Conservation (phyloP, 1,284 basidiomycete species). For the Cronartium quercuum region DNA sequence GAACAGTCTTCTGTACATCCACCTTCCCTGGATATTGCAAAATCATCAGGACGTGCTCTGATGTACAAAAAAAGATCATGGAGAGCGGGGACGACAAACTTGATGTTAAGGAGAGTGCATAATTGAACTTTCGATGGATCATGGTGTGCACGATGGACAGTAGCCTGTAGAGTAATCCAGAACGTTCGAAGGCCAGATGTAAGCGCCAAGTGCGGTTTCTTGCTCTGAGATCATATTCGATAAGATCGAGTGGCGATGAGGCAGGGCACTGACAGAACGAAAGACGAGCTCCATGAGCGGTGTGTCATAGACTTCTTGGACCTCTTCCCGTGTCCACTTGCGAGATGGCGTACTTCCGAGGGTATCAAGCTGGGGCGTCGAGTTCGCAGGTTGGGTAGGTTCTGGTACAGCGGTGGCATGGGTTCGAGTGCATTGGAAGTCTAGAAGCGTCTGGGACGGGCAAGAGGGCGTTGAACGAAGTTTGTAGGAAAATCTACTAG, state of each 20-base stretch:
- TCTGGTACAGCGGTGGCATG: constrained; percentile 17
- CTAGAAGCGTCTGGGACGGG: neutral
- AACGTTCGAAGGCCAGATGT: neutral
- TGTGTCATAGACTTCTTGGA: constrained; percentile 67
- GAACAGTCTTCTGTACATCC: constrained; percentile 97
- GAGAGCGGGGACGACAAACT: constrained; percentile 53
- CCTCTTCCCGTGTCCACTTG: constrained; percentile 63
- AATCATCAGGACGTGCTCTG: neutral
- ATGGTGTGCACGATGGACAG: constrained; percentile 75
- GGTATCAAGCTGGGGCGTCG: constrained; percentile 3
- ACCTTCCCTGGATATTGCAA: constrained; percentile 59
- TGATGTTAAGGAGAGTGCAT: constrained; percentile 98
- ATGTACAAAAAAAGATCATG: constrained; percentile 2
- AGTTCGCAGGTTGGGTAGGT: neutral
- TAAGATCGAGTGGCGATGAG: neutral
- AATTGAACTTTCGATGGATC: constrained; percentile 86
- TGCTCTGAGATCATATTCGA: neutral
- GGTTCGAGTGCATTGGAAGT: neutral
- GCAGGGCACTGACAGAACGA: constrained; percentile 60
- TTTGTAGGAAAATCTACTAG: no score
- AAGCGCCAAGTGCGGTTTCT: neutral
- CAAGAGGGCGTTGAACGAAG: no score
- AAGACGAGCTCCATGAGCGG: constrained; percentile 82
- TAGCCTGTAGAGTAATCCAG: constrained; percentile 49
- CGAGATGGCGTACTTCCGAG: constrained; percentile 10